These are phyloP conservation scores for Paramyrothecium roridum DNA, from an alignment of 2,329 filamentous ascomycete genomes.

Conservation along the genomic window DNA sequence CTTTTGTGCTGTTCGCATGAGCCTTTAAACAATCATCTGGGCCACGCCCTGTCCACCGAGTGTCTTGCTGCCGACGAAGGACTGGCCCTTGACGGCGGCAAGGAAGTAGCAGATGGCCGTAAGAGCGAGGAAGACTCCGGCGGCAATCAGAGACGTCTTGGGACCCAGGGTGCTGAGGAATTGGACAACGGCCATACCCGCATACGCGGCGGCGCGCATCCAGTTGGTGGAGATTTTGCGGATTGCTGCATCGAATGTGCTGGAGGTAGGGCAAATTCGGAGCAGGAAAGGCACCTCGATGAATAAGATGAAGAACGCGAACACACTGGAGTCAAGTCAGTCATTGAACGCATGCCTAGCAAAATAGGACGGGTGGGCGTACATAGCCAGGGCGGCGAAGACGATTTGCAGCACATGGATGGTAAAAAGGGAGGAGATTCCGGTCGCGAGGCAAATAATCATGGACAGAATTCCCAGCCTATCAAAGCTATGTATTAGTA, in stretches of 20 bases:
- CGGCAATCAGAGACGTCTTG: slow-evolving; percentile 76
- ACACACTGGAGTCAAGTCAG: slow-evolving; percentile 47
- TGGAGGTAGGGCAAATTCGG: slow-evolving; percentile 93
- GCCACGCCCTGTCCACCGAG: slow-evolving; percentile 90
- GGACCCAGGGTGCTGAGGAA: slow-evolving; percentile 72
- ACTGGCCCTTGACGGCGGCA: slow-evolving; percentile 78
- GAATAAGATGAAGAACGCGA: slow-evolving; percentile 73
- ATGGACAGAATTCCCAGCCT: slow-evolving; percentile 70
- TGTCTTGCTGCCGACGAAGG: slow-evolving; percentile 91
- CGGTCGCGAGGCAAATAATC: slow-evolving; percentile 67
- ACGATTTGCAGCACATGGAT: slow-evolving; percentile 44
- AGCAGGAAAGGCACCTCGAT: slow-evolving; percentile 91
- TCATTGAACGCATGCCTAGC: neutral
- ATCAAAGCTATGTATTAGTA: slow-evolving; percentile 3
- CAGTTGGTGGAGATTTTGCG: slow-evolving; percentile 94
- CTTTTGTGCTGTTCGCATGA: slow-evolving; percentile 1
- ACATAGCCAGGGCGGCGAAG: slow-evolving; percentile 53
- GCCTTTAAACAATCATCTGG: slow-evolving; percentile 87
- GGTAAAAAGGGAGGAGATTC: slow-evolving; percentile 66
- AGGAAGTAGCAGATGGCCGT: slow-evolving; percentile 78
- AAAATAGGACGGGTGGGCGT: slow-evolving; percentile 23
- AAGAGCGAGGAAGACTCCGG: slow-evolving; percentile 75
- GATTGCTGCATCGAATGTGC: slow-evolving; percentile 83
- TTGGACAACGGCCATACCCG: slow-evolving; percentile 75
- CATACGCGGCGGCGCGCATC: slow-evolving; percentile 88